Evolutionary conservation across 345 rosid species (phyloP).

Genomic region (Balakata baccata): DNA sequence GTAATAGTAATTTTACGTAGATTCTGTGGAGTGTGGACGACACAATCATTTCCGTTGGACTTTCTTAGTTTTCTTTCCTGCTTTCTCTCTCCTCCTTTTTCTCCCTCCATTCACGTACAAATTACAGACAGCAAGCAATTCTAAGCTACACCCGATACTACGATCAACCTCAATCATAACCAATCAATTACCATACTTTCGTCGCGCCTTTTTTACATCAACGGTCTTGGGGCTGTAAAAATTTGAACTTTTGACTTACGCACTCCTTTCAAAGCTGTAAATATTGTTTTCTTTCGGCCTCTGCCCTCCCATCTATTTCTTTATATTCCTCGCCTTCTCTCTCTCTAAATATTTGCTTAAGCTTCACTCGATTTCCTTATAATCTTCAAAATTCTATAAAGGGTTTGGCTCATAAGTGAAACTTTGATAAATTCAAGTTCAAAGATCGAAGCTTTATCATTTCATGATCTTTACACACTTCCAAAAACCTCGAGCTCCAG

Average conservation of each 20-base stretch:
- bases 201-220: not conserved
- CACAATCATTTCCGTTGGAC: slow-evolving; percentile 21
- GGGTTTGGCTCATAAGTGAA: not conserved
- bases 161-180: not conserved
- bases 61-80: not conserved
- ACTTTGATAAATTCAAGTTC: not conserved
- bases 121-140: not conserved
- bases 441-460: not conserved
- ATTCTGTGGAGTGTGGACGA: slow-evolving; percentile 20
- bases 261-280: not conserved
- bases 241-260: slow-evolving; percentile 4
- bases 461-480: not conserved
- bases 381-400: not conserved
- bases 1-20: no score
- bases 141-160: not conserved
- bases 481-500: not conserved
- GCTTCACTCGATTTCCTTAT: not conserved
- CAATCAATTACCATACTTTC: not conserved
- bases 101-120: not conserved
- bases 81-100: not conserved
- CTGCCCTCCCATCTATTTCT: not conserved
- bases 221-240: not conserved
- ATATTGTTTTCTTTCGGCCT: slow-evolving; percentile 14
- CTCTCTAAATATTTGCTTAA: not conserved
- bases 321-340: not conserved